Evolutionary conservation across 371 early-diverging fungal species (phyloP), one percentile per base, ranked within the genome.

Genomic region (Apophysomyces trapeziformis): DNA sequence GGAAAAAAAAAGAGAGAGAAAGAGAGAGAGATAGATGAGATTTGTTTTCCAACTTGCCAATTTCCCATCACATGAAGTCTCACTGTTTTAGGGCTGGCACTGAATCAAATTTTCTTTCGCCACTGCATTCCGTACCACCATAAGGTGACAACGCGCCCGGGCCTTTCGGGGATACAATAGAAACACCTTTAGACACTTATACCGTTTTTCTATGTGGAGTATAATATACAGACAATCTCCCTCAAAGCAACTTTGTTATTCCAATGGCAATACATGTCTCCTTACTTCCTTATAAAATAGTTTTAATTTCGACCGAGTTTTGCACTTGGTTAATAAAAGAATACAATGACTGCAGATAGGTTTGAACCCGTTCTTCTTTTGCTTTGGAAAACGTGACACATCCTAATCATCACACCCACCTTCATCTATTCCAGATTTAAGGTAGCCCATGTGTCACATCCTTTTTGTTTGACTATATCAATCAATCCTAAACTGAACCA

Each of bases 21-120:
- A 2, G 32, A 13, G 9, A 13, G 16, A 45, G 16, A 13, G 13
- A 45, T 0, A 45, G n/a, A 45, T 18, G n/a, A 4, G n/a, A 45
- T 45, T 45, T 45, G 6, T 12, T 45, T 45, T 45, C 13, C 46
- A 45, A 26, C 32, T 26, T 26, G 32, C 32, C 32, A 50, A 21
- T 26, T 9, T 9, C 9, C 21, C 21, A 21, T 50, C 54, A 50
- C 54, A 50, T 50, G 54, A 50, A 50, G 54, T 32, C 21, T 50
- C 54, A 21, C 54, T 50, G 16, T 50, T 50, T 50, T 50, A 50
- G 54, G 54, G 32, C 54, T 50, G 54, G 21, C 54, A 50, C 54
- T 21, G 21, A 50, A 50, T 18, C 41, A 26, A 26, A 26, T 41
- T 41, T 50, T 50, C 21, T 50, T 50, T 50, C 54, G 54, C n/a